These are phyloP conservation scores for Allium cepa DNA, from an alignment of 106 monocot genomes.

Conservation along the genomic window DNA sequence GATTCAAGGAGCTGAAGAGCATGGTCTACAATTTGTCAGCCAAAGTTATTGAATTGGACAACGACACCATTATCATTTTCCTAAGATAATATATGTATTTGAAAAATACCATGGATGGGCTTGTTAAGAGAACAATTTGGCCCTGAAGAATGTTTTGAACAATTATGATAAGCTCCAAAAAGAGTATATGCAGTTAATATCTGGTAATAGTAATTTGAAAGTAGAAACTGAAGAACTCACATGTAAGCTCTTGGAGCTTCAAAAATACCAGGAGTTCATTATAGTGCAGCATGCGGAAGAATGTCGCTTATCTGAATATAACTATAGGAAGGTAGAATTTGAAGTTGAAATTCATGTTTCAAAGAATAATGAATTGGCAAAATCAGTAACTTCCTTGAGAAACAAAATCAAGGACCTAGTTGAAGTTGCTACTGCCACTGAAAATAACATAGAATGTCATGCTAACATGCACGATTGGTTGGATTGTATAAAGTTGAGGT, in stretches of 20 bases:
- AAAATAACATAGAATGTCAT: conserved; percentile 56
- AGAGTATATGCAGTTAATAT: conserved; percentile 16
- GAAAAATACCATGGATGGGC: conserved; percentile 27
- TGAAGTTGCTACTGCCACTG: conserved; percentile 37
- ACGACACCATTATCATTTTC: conserved; percentile 36
- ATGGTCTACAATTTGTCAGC: conserved; percentile 20
- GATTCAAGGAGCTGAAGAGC: conserved; percentile 38
- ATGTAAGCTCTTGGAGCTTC: conserved; percentile 51
- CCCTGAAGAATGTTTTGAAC: conserved; percentile 21
- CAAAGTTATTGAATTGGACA: conserved; percentile 51
- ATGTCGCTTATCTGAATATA: conserved; percentile 80
- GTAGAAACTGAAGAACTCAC: conserved; percentile 39
- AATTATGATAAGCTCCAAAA: conserved; percentile 54
- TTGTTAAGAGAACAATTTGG: conserved; percentile 57
- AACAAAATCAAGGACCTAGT: conserved; percentile 42
- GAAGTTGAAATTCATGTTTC: conserved; percentile 39
- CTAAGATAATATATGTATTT: conserved; percentile 36
- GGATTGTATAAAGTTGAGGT: not conserved
- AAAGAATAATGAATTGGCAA: conserved; percentile 50
- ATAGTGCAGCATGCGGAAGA: conserved; percentile 98
- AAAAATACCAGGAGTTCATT: conserved; percentile 72
- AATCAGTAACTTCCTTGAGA: conserved; percentile 37
- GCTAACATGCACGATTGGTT: not conserved
- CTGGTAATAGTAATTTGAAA: conserved; percentile 40
- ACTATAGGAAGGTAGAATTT: conserved; percentile 43